phyloP scores from a whole-genome alignment of 2,329 filamentous ascomycete genomes.

The Pseudocercospora cruenta region DNA sequence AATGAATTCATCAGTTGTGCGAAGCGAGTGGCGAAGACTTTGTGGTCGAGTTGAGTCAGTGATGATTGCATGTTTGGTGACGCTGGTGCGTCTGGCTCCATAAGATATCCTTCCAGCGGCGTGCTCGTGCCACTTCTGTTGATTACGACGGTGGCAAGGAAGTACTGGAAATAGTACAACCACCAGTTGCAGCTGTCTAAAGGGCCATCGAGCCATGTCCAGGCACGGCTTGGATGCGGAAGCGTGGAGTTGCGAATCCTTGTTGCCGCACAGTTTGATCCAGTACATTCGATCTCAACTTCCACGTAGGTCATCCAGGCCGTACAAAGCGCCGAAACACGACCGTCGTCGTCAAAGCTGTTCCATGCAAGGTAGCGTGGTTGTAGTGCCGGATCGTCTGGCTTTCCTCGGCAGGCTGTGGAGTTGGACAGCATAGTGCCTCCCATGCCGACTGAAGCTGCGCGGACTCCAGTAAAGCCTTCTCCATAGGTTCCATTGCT shows the following conservation, averaged over 20 bases:
- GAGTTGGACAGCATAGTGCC: background rate
- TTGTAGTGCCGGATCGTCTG: background rate
- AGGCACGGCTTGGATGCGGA: background rate
- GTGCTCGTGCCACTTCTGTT: background rate
- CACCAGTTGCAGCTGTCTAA: background rate
- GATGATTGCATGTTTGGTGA: background rate
- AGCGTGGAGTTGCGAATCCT: conserved; percentile 6
- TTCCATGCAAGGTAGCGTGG: conserved; percentile 10
- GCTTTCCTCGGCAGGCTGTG: background rate
- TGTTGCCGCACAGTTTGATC: background rate
- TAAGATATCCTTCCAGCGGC: conserved; percentile 7
- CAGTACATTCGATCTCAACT: background rate
- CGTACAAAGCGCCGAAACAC: conserved; percentile 3
- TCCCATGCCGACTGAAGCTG: background rate
- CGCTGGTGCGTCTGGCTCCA: conserved; percentile 8
- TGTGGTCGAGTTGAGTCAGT: background rate
- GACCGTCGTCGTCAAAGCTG: background rate
- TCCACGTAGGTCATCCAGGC: conserved; percentile 9
- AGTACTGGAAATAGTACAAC: conserved; percentile 1
- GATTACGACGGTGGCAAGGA: background rate
- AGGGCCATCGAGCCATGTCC: conserved; percentile 9
- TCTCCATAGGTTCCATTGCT: background rate
- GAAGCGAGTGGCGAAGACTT: background rate
- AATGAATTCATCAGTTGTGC: conserved; percentile 6
- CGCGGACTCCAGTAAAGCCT: background rate